Evolutionary conservation across 2,329 filamentous ascomycete genomes (phyloP).

Genomic region (Alternaria triticimaculans): DNA sequence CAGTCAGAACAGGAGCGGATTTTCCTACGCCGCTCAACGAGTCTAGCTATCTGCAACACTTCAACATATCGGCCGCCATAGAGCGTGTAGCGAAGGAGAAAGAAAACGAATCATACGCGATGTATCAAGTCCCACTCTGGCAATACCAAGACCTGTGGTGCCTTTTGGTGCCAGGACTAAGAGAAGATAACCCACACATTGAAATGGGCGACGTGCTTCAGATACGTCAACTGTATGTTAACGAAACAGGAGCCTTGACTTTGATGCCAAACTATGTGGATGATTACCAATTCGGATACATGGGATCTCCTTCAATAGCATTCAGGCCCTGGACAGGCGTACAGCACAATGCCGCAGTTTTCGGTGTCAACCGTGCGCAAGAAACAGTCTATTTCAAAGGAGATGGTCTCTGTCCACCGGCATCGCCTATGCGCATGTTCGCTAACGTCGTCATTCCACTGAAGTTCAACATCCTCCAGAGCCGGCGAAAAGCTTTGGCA

Average conservation of each 20-base stretch:
- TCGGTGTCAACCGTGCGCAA: constrained; percentile 27
- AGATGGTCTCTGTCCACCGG: constrained; percentile 14
- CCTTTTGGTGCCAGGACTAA: constrained; percentile 35
- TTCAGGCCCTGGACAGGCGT: constrained; percentile 24
- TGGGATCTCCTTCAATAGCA: not conserved
- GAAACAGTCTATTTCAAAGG: constrained; percentile 34
- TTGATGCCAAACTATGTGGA: constrained; percentile 2
- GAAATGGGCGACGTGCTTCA: constrained; percentile 42
- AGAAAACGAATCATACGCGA: constrained; percentile 26
- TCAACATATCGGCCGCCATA: constrained; percentile 13
- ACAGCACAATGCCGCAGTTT: constrained; percentile 30
- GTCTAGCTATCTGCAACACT: constrained; percentile 24
- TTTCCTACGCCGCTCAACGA: not conserved
- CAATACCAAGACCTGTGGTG: constrained; percentile 15
- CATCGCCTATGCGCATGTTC: constrained; percentile 11
- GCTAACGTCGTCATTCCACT: constrained; percentile 36
- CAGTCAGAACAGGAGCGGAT: not conserved
- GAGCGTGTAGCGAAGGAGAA: constrained; percentile 25
- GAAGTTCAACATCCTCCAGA: constrained; percentile 15
- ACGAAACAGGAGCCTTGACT: constrained; percentile 17
- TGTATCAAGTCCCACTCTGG: constrained; percentile 27
- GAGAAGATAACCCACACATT: constrained; percentile 41
- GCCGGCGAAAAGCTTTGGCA: constrained; percentile 14
- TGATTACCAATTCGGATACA: not conserved
- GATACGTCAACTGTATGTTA: constrained; percentile 37